Evolutionary conservation across 2,329 filamentous ascomycete species (phyloP).

Genomic region (Rosellinia necatrix): DNA sequence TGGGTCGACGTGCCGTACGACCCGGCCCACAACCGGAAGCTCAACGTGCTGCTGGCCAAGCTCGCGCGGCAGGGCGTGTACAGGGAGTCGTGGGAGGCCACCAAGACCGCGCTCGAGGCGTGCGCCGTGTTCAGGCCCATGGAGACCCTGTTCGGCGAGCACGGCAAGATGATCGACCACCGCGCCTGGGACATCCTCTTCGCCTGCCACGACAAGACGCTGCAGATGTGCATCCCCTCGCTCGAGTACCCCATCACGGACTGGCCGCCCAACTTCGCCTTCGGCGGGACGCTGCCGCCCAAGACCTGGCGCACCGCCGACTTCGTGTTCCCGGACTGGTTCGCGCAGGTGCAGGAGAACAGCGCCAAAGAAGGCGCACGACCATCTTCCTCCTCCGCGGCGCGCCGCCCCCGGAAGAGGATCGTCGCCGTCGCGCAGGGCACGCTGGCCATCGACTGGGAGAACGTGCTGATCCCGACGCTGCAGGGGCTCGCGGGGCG

Average conservation of each 20-base stretch:
- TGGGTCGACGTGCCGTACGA: constrained; percentile 18
- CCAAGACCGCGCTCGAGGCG: constrained; percentile 1
- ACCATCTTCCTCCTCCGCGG: constrained; percentile 10
- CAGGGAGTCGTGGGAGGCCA: constrained; percentile 14
- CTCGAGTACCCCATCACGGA: constrained; percentile 47
- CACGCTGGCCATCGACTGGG: constrained; percentile 47
- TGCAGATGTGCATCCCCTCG: constrained; percentile 46
- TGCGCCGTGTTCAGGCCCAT: constrained; percentile 11
- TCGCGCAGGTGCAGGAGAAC: constrained; percentile 44
- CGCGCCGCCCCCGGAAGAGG: too few relatives aligned
- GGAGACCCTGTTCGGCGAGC: constrained; percentile 17
- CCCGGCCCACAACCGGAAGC: constrained; percentile 5
- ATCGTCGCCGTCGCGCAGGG: constrained; percentile 55
- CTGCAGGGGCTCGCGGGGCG: constrained; percentile 47
- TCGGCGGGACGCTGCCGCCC: constrained; percentile 47
- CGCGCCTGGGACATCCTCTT: constrained; percentile 35
- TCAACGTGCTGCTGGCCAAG: constrained; percentile 17
- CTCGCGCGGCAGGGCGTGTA: constrained; percentile 14
- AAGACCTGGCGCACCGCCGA: constrained; percentile 38
- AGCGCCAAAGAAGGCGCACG: constrained; percentile 39
- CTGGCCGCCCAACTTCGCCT: constrained; percentile 46
- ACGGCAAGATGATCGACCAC: constrained; percentile 21
- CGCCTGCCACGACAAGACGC: constrained; percentile 40
- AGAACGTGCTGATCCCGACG: constrained; percentile 51
- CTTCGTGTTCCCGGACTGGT: constrained; percentile 50